phyloP scores from a whole-genome alignment of 2,329 filamentous ascomycete genomes.

The Alternaria sp. region DNA sequence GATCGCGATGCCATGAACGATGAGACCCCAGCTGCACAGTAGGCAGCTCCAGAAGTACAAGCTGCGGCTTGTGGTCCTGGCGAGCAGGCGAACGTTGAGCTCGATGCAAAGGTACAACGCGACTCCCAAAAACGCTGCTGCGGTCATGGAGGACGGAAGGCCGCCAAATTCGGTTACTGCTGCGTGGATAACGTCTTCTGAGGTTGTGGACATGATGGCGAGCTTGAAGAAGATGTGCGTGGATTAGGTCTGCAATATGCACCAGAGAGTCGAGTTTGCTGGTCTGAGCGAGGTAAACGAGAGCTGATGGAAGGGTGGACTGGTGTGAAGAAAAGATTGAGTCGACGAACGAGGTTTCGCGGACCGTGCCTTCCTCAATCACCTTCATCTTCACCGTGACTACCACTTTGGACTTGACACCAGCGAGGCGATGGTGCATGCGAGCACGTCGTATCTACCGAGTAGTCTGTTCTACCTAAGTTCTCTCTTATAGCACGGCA shows the following conservation, averaged over 20 bases:
- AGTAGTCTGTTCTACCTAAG: not conserved
- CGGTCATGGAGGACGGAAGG: constrained; percentile 14
- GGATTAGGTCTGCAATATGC: not conserved
- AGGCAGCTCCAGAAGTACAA: constrained; percentile 59
- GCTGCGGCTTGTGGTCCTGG: constrained; percentile 51
- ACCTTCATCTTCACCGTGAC: not conserved
- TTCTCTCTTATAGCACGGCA: not conserved
- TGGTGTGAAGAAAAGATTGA: not conserved
- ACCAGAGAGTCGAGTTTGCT: not conserved
- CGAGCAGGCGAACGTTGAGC: constrained; percentile 53
- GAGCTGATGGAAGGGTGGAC: not conserved
- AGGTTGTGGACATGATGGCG: not conserved
- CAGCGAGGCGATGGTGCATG: not conserved
- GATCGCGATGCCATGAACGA: constrained; percentile 53
- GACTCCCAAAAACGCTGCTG: constrained; percentile 28
- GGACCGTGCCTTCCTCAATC: not conserved
- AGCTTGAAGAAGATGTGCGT: not conserved
- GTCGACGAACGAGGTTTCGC: not conserved
- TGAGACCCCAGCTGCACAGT: constrained; percentile 41
- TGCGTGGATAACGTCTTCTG: not conserved
- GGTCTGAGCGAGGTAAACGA: not conserved
- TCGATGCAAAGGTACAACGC: constrained; percentile 52
- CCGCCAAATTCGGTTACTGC: not conserved
- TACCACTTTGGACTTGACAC: not conserved
- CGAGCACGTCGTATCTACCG: not conserved